Conservation (phyloP, 75 land plant species). For the Chamaecyparis obtusa region DNA sequence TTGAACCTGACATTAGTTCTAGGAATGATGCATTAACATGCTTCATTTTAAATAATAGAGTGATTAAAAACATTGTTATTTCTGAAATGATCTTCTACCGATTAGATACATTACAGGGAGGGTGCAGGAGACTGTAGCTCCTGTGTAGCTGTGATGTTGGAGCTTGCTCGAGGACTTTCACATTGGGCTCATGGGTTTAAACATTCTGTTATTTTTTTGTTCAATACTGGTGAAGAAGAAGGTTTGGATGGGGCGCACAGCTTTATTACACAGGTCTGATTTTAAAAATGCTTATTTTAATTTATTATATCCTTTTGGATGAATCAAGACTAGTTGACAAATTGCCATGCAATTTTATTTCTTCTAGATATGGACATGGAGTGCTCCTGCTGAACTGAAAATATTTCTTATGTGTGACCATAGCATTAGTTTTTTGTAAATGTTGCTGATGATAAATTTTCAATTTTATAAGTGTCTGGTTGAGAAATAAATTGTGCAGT, state of each 20-base stretch:
- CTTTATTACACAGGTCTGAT: slow-evolving; percentile 91
- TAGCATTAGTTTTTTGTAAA: background rate
- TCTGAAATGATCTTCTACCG: background rate
- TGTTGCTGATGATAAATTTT: background rate
- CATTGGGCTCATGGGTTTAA: slow-evolving; percentile 97
- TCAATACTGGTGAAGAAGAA: slow-evolving; percentile 98
- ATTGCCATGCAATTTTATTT: background rate
- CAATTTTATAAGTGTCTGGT: background rate
- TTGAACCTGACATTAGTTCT: background rate
- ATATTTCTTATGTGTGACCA: background rate
- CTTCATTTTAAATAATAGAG: background rate
- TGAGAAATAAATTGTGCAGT: background rate
- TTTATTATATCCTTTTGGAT: background rate
- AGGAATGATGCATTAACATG: background rate
- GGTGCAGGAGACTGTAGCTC: slow-evolving; percentile 99
- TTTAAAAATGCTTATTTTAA: background rate
- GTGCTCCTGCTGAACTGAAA: background rate
- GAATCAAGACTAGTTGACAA: background rate
- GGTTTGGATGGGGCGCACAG: slow-evolving; percentile 98
- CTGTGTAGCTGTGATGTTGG: slow-evolving; percentile 93
- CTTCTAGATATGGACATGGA: background rate
- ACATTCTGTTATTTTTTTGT: slow-evolving; percentile 78
- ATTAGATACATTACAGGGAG: slow-evolving; percentile 36
- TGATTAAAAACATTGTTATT: background rate
- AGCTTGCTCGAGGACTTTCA: slow-evolving; percentile 87